phyloP scores from a whole-genome alignment of 2,329 filamentous ascomycete species.

The Talaromyces sp. region DNA sequence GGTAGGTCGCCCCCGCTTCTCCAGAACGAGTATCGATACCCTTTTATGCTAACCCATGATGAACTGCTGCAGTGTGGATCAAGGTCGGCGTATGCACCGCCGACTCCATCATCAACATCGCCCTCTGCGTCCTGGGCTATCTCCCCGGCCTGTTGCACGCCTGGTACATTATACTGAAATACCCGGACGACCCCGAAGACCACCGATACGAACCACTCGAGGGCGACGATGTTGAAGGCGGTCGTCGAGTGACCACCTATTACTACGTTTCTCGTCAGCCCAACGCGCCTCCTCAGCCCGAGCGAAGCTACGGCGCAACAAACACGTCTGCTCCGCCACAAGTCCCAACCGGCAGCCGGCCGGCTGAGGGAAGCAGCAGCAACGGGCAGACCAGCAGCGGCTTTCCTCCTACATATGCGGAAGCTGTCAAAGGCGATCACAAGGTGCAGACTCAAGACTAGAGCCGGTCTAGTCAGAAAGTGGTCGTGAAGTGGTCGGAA shows the following conservation, averaged over 20 bases:
- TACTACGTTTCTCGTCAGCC: conserved; percentile 63
- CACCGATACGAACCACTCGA: conserved; percentile 62
- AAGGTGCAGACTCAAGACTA: conserved; percentile 73
- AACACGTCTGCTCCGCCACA: conserved; percentile 14
- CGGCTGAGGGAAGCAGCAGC: conserved; percentile 20
- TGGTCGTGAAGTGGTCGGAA: not conserved
- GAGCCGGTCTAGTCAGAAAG: not conserved
- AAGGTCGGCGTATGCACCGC: conserved; percentile 89
- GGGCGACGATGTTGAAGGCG: conserved; percentile 36
- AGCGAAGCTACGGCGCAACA: conserved; percentile 36
- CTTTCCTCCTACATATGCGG: conserved; percentile 77
- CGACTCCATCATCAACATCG: conserved; percentile 91
- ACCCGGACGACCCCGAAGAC: conserved; percentile 72
- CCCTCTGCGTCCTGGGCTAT: conserved; percentile 73
- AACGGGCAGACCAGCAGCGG: conserved; percentile 24
- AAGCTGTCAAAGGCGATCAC: conserved; percentile 83
- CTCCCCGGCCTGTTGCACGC: conserved; percentile 87
- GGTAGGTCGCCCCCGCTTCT: conserved; percentile 35
- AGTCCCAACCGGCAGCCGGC: conserved; percentile 13
- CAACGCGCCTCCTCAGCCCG: conserved; percentile 25
- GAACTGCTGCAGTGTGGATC: conserved; percentile 70
- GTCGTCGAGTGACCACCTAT: conserved; percentile 61
- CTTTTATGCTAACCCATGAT: conserved; percentile 15
- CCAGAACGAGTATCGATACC: not conserved
- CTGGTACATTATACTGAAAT: conserved; percentile 96